A percentile compares a stretch with the other conserved stretches of the same genome.
These are phyloP conservation scores for Boletellus emodensis DNA, from an alignment of 768 basidiomycete species.

Conservation along the genomic window DNA sequence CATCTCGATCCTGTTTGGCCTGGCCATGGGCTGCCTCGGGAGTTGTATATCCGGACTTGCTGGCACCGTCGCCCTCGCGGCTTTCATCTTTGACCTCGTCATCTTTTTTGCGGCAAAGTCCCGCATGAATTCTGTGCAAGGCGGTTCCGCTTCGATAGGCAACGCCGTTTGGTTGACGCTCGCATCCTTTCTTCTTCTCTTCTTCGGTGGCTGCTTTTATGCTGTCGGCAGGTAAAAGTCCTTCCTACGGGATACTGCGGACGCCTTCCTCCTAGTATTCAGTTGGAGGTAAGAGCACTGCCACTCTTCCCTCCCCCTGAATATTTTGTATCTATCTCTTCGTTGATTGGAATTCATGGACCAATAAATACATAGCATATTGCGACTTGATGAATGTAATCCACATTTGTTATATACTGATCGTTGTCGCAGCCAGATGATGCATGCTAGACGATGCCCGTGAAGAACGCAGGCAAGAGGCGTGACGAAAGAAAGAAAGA, in stretches of 20 bases:
- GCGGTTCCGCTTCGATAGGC: constrained; percentile 80
- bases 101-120: constrained; percentile 87
- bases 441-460: background rate
- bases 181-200: constrained; percentile 78
- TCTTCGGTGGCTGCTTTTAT: constrained; percentile 89
- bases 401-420: background rate
- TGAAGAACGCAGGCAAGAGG: background rate
- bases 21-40: constrained; percentile 81
- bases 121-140: constrained; percentile 68
- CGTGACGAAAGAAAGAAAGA: background rate
- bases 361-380: too few species aligned
- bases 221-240: constrained; percentile 59
- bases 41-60: constrained; percentile 79
- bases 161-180: constrained; percentile 90
- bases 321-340: too few species aligned
- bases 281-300: too few species aligned
- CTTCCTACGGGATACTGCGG: too few species aligned
- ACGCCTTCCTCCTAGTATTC: too few species aligned
- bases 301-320: too few species aligned
- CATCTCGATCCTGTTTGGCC: constrained; percentile 71
- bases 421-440: background rate
- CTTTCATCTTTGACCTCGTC: constrained; percentile 90
- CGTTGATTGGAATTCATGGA: too few species aligned
- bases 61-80: constrained; percentile 71
- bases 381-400: too few species aligned